Base-by-base conservation (phyloP, 2,329 filamentous ascomycete genomes). In the Microsporum audouinii region DNA sequence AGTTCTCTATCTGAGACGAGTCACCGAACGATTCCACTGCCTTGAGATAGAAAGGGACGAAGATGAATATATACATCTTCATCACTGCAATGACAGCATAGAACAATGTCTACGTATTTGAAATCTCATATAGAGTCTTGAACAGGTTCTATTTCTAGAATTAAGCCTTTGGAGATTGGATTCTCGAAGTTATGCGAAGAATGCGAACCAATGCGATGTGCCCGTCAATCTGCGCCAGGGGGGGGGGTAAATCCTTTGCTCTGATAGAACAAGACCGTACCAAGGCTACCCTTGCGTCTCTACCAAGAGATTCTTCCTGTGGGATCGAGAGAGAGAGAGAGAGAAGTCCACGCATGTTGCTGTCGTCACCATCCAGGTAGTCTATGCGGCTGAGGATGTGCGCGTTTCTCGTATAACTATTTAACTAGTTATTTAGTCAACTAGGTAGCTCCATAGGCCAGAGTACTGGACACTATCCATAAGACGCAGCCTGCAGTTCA, bases 51-150 rank as follows among this genome's bases (percentile, higher is more conserved):
- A 12, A 43, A 17, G 31, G 33, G 8, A 10, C n/a, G 23, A 55
- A 55, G 51, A 23, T 38, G 51, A 55, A 55, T 55, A 55, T 55
- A 55, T 55, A 55, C 51, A 38, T 38, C 29, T 55, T 36, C 45
- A 14, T 17, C 14, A 2, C 29, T 17, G 6, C 3, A 33, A 34
- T 31, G 7, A 23, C 33, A 23, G 12, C 5, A 55, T 8, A 34
- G 31, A 4, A 14, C 5, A 5, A 14, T 14, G 2, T 55, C n/a
- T 3, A 36, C 17, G 31, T 8, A 23, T 55, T 36, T 31, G 33
- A 27, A 23, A 55, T n/a, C 33, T 5, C 6, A 23, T 55, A 34
- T 38, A 55, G 31, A 39, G 14, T 12, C 8, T 12, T 12, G n/a
- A 5, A 27, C 8, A 23, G 43, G n/a, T 47, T 23, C 43, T 47